Evolutionary conservation across 1,284 basidiomycete species (phyloP).

Genomic region (Ganoderma meredithae): DNA sequence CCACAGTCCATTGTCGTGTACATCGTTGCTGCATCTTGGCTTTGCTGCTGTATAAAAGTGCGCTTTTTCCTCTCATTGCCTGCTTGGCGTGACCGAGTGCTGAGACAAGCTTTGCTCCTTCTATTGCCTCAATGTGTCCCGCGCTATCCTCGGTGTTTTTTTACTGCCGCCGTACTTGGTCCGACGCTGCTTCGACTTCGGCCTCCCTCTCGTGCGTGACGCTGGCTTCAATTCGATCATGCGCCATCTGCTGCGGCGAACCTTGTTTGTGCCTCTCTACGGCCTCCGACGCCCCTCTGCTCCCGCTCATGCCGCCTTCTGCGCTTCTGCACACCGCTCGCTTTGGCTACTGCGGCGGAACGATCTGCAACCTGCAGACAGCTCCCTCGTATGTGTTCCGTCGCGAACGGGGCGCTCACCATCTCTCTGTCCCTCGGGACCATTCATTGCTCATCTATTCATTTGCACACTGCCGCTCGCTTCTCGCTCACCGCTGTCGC

Average conservation of each 20-base stretch:
- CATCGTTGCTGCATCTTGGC: slow-evolving; percentile 12
- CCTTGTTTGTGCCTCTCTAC: background rate
- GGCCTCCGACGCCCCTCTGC: background rate
- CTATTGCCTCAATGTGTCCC: background rate
- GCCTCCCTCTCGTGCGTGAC: background rate
- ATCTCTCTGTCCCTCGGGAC: background rate
- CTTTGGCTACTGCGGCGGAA: background rate
- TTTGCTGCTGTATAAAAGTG: slow-evolving; percentile 25
- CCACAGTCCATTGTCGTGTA: background rate
- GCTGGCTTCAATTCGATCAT: slow-evolving; percentile 2
- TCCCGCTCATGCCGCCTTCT: background rate
- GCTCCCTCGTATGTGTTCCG: background rate
- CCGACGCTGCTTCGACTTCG: slow-evolving; percentile 5
- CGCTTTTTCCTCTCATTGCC: slow-evolving; percentile 7
- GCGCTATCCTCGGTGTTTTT: background rate
- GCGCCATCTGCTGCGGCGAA: background rate
- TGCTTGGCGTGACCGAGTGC: slow-evolving; percentile 2
- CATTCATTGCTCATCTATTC: background rate
- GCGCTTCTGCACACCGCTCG: background rate
- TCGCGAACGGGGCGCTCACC: background rate
- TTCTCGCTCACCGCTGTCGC: background rate
- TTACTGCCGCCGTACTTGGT: slow-evolving; percentile 1
- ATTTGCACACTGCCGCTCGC: slow-evolving; percentile 11
- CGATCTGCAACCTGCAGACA: background rate
- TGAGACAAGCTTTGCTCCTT: background rate